phyloP scores from a whole-genome alignment of 2,329 filamentous ascomycete species.

The Aspergillus oerlinghausenensis region DNA sequence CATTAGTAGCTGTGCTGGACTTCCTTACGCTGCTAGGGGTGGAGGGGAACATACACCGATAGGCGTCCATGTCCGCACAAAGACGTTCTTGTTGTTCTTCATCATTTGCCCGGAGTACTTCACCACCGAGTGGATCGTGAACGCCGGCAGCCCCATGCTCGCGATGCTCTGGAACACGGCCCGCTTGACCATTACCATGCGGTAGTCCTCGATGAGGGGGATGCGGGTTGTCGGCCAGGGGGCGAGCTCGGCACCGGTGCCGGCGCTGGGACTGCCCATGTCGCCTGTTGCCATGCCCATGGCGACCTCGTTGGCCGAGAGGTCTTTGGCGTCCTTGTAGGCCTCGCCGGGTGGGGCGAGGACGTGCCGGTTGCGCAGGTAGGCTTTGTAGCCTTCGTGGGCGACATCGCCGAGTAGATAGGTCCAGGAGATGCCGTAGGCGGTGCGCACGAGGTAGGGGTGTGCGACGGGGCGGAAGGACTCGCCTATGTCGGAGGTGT shows the following conservation, averaged over 20 bases:
- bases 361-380: constrained; percentile 74
- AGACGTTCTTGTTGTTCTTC: constrained; percentile 73
- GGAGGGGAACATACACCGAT: constrained; percentile 66
- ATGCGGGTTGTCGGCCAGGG: constrained; percentile 47
- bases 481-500: constrained; percentile 94
- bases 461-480: constrained; percentile 92
- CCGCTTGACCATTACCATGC: constrained; percentile 85
- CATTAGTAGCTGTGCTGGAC: constrained; percentile 12
- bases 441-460: constrained; percentile 71
- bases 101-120: constrained; percentile 82
- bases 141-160: constrained; percentile 88
- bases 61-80: constrained; percentile 76
- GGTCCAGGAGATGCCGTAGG: constrained; percentile 88
- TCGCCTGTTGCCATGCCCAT: constrained; percentile 36
- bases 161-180: constrained; percentile 87
- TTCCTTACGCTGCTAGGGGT: background rate
- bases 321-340: constrained; percentile 36
- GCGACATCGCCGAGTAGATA: constrained; percentile 88
- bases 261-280: constrained; percentile 11
- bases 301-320: constrained; percentile 27
- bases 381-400: constrained; percentile 94
- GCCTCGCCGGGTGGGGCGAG: constrained; percentile 62
- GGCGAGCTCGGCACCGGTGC: constrained; percentile 19
- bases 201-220: constrained; percentile 79
- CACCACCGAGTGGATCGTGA: constrained; percentile 91